A percentile compares a stretch with the other conserved stretches of the same genome.
Conservation (phyloP, 371 early-diverging fungal genomes). For the Zopfochytrium polystomum region DNA sequence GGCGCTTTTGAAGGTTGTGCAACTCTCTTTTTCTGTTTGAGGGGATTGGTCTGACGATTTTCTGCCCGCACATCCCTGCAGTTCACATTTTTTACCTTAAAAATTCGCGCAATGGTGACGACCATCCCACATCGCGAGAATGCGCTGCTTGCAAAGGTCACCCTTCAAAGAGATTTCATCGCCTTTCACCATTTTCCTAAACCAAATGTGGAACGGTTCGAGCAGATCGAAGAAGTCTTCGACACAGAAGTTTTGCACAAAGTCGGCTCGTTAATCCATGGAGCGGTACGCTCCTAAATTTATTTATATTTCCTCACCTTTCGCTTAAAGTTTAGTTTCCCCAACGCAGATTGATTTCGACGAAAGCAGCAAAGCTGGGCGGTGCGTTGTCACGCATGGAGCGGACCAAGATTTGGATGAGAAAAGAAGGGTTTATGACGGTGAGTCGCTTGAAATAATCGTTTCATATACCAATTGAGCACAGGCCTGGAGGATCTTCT, state of each 20-base stretch:
- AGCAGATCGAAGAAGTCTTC: slow-evolving; percentile 41
- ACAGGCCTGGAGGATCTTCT: slow-evolving; percentile 28
- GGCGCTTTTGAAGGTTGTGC: slow-evolving; percentile 57
- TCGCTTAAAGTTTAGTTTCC: not conserved
- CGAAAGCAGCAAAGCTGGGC: slow-evolving; percentile 48
- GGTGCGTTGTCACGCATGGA: slow-evolving; percentile 57
- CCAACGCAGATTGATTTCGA: slow-evolving; percentile 68
- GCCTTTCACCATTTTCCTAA: slow-evolving; percentile 1
- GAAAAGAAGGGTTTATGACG: slow-evolving; percentile 57
- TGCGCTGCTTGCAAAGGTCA: not conserved
- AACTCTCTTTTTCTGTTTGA: not conserved
- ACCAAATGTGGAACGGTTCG: not conserved
- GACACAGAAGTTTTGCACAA: slow-evolving; percentile 41
- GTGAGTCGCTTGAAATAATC: slow-evolving; percentile 15
- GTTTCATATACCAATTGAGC: not conserved
- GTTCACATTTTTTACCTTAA: slow-evolving; percentile 63
- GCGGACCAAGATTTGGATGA: slow-evolving; percentile 66
- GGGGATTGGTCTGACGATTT: not conserved
- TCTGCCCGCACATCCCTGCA: slow-evolving; percentile 17
- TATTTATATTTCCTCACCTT: not conserved
- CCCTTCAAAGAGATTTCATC: slow-evolving; percentile 30
- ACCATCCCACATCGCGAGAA: slow-evolving; percentile 17
- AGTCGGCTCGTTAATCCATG: slow-evolving; percentile 58
- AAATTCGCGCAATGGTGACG: slow-evolving; percentile 34
- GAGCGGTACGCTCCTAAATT: slow-evolving; percentile 42